Base-by-base conservation (phyloP, 2,329 filamentous ascomycete species). In the Paradendryphiella salina region DNA sequence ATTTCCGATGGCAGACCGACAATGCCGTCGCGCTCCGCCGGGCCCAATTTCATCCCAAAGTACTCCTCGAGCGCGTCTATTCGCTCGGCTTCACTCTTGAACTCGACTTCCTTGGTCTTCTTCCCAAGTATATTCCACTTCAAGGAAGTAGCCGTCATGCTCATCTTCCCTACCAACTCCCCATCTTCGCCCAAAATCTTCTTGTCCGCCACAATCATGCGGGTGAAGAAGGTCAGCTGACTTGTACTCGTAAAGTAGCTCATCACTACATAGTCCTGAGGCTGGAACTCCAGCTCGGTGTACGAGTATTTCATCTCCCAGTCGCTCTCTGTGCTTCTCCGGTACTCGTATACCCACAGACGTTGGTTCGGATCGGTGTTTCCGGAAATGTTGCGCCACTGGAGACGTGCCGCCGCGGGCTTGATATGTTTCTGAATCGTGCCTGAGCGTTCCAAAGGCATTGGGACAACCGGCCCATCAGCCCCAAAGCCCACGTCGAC, bases 221-320 rank as follows among this genome's bases (percentile, higher is more conserved):
- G 54, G 2, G 70, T 73, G 51, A 74, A 73, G 43, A 67, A 70
- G 1, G 47, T 66, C 26, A 54, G 61, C n/a, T 44, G 63, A 43
- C 56, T 68, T 1, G 69, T 72, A 46, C 69, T 73, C 5, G 67
- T 72, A 46, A 52, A 71, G 42, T 70, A 66, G 40, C 70, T 73
- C 63, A 72, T 69, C 23, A 69, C 21, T 8, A 36, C 50, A 44
- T 69, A 73, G 42, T 74, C 72, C 14, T 49, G 54, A 0, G 63
- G 65, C 13, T 67, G 52, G 46, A 73, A 74, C 39, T 73, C 72
- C 3, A 73, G 54, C 57, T 74, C 72, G 11, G 80, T 79, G 67
- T 90, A 91, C 54, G 79, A 82, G 67, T 89, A 89, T 39, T 78
- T 80, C 1, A 81, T 75, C 17, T 79, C 75, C 83, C 86, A 91